These are phyloP conservation scores for Clonostachys rosea DNA, from an alignment of 2,329 filamentous ascomycete species.

Conservation along the genomic window DNA sequence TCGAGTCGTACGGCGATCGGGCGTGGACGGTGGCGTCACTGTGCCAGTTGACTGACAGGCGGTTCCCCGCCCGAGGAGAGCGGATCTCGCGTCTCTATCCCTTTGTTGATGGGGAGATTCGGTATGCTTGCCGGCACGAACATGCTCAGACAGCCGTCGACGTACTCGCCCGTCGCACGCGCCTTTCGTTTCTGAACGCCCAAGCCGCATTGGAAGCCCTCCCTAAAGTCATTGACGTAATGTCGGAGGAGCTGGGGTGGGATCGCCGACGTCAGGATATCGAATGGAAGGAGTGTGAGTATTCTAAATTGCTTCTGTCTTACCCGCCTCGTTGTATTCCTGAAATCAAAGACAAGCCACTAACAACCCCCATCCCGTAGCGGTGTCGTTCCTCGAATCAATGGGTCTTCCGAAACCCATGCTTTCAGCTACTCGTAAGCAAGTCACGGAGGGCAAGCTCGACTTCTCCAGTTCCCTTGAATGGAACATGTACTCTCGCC, in stretches of 20 bases:
- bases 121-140: constrained; percentile 83
- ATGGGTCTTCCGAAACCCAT: constrained; percentile 63
- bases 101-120: constrained; percentile 87
- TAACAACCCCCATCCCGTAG: constrained; percentile 19
- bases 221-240: constrained; percentile 82
- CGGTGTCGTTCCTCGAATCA: constrained; percentile 55
- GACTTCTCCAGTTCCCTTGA: constrained; percentile 52
- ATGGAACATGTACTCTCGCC: constrained; percentile 58
- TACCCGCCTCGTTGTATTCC: background rate
- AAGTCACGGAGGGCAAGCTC: constrained; percentile 57
- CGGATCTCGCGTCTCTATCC: constrained; percentile 79
- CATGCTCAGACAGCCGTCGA: constrained; percentile 90
- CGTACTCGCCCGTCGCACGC: constrained; percentile 77
- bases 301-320: background rate
- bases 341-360: background rate
- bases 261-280: constrained; percentile 63
- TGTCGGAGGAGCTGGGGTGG: constrained; percentile 82
- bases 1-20: constrained; percentile 83
- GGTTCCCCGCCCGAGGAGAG: constrained; percentile 79
- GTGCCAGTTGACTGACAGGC: constrained; percentile 68
- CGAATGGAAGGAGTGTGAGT: constrained; percentile 75
- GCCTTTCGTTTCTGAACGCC: constrained; percentile 86
- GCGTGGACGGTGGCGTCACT: constrained; percentile 87
- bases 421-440: constrained; percentile 48
- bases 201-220: constrained; percentile 85